phyloP scores from a whole-genome alignment of 2,329 filamentous ascomycete species.

The Endothia cerciana region DNA sequence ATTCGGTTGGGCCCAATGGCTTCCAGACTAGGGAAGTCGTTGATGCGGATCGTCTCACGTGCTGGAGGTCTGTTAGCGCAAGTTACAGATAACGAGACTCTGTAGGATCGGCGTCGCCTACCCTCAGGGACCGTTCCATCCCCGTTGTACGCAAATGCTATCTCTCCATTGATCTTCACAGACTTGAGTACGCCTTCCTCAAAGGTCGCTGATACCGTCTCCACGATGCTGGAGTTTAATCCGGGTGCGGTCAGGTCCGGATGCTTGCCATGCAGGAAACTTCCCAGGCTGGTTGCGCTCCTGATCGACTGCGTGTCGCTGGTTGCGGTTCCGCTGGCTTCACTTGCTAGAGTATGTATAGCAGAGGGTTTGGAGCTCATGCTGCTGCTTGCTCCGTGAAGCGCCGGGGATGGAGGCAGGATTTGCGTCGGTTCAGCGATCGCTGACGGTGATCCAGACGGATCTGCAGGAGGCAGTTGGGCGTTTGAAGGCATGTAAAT shows the following conservation, averaged over 20 bases:
- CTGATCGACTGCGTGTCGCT: conserved; percentile 92
- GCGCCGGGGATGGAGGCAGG: conserved; percentile 43
- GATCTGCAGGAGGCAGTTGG: conserved; percentile 7
- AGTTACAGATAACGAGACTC: background rate
- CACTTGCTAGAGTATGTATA: conserved; percentile 62
- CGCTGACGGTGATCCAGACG: conserved; percentile 25
- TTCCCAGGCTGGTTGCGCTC: conserved; percentile 79
- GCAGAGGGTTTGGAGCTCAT: conserved; percentile 49
- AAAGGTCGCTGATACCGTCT: conserved; percentile 86
- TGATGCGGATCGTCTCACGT: conserved; percentile 74
- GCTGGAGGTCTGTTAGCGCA: conserved; percentile 39
- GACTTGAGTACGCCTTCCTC: conserved; percentile 73
- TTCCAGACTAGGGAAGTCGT: conserved; percentile 86
- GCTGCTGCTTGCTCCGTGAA: conserved; percentile 38
- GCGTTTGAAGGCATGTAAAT: conserved; percentile 68
- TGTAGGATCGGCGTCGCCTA: conserved; percentile 48
- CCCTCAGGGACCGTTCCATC: conserved; percentile 51
- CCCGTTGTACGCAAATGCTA: conserved; percentile 81
- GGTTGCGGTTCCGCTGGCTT: conserved; percentile 58
- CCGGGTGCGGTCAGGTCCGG: conserved; percentile 80
- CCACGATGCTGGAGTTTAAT: conserved; percentile 85
- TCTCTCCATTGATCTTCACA: conserved; percentile 80
- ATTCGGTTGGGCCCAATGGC: conserved; percentile 92
- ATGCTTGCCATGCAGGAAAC: conserved; percentile 72
- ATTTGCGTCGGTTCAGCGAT: conserved; percentile 31